Conservation (phyloP, 1,284 basidiomycete genomes). For the Ceratobasidium papillatum region DNA sequence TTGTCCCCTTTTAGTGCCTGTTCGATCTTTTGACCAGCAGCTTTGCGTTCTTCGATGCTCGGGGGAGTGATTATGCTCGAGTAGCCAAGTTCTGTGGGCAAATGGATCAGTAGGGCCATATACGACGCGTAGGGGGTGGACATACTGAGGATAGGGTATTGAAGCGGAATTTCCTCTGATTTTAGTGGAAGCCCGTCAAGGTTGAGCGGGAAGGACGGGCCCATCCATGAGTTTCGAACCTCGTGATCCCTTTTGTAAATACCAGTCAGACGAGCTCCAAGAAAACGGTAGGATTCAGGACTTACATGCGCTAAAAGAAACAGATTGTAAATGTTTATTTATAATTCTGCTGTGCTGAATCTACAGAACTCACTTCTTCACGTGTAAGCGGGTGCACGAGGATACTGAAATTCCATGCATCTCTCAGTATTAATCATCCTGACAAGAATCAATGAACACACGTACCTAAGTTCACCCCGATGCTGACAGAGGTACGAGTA, state of each 20-base stretch:
- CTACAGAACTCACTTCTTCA: constrained; percentile 61
- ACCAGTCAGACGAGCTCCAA: not conserved
- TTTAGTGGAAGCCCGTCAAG: constrained; percentile 62
- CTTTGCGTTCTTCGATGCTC: constrained; percentile 60
- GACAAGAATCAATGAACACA: not conserved
- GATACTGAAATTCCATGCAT: constrained; percentile 55
- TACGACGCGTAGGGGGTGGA: constrained; percentile 21
- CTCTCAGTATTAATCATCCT: not conserved
- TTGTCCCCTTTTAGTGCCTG: constrained; percentile 60
- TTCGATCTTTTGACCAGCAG: constrained; percentile 60
- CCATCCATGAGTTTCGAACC: constrained; percentile 72
- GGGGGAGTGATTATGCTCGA: constrained; percentile 57
- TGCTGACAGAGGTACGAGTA: constrained; percentile 77
- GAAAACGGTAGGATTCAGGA: constrained; percentile 23
- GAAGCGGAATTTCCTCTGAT: constrained; percentile 66
- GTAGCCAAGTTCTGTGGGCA: constrained; percentile 61
- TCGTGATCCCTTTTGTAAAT: constrained; percentile 64
- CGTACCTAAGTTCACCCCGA: constrained; percentile 70
- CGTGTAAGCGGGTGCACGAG: constrained; percentile 75
- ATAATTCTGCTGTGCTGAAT: not conserved
- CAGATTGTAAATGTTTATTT: not conserved
- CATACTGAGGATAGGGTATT: constrained; percentile 74
- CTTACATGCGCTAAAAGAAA: constrained; percentile 42
- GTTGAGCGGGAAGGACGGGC: constrained; percentile 71
- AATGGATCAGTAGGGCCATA: not conserved